A percentile compares a stretch with the other conserved stretches of the same genome.
These are phyloP conservation scores for Xylariaceae sp. DNA, from an alignment of 2,329 filamentous ascomycete species.

Conservation along the genomic window DNA sequence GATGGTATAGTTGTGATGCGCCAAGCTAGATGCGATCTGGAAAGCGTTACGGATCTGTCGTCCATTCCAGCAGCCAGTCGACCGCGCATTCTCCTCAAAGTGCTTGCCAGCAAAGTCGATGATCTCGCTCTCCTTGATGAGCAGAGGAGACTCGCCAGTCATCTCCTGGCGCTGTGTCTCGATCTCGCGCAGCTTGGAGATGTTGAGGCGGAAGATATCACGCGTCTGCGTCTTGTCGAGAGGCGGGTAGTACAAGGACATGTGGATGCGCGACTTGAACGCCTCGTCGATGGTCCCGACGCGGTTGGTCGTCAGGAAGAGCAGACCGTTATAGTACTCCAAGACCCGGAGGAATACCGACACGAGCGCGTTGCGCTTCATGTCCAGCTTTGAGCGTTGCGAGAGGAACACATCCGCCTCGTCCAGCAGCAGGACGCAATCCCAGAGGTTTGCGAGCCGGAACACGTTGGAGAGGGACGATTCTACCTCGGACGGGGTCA, in stretches of 20 bases:
- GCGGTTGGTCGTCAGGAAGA: constrained; percentile 43
- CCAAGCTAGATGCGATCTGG: constrained; percentile 34
- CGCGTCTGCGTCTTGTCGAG: constrained; percentile 36
- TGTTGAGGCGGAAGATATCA: constrained; percentile 40
- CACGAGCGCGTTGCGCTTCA: constrained; percentile 34
- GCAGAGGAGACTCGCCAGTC: constrained; percentile 33
- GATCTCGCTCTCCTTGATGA: constrained; percentile 34
- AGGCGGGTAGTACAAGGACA: constrained; percentile 35
- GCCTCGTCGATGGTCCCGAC: constrained; percentile 42
- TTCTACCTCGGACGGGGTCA: constrained; percentile 40
- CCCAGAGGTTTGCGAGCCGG: constrained; percentile 35
- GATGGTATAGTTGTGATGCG: constrained; percentile 34
- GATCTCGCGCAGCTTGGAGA: constrained; percentile 35
- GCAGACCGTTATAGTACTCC: constrained; percentile 38
- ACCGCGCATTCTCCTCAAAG: constrained; percentile 28
- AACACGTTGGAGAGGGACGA: constrained; percentile 39
- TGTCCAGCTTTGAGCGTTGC: constrained; percentile 27
- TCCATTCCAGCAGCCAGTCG: constrained; percentile 31
- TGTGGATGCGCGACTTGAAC: constrained; percentile 40
- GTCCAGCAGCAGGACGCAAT: constrained; percentile 28
- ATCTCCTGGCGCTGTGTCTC: constrained; percentile 33
- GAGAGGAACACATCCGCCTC: constrained; percentile 29
- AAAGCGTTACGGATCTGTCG: constrained; percentile 34
- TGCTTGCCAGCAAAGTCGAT: constrained; percentile 35
- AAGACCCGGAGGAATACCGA: constrained; percentile 37